Base-by-base conservation (phyloP, 441 rosid genomes). In the Aleurites moluccanus region DNA sequence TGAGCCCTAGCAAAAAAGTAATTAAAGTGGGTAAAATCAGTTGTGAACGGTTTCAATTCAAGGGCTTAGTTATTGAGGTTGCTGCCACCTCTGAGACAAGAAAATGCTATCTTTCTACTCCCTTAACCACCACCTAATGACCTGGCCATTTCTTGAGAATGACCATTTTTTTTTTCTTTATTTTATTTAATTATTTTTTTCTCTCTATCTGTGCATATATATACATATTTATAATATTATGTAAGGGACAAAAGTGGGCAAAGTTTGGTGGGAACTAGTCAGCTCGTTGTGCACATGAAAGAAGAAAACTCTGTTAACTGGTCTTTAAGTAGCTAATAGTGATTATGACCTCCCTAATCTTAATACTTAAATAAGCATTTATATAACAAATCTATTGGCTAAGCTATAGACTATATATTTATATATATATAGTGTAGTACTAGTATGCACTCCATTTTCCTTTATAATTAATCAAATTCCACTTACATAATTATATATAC, bases 181-280 rank as follows among this genome's bases (percentile, higher is more conserved):
- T 8, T 52, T 28, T 50, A 6, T 53, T 11, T 55, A 55, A n/a
- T 55, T 18, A 18, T 18, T 50, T 15, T 15, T 50, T 50, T 50
- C 50, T 45, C 15, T 25, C 2, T 56, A 14, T 10, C 7, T 64
- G 18, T 64, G 42, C 6, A 16, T 28, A 15, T 33, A 62, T 50
- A 50, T 16, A 50, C 3, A 27, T 49, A 25, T 67, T 9, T 14
- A 35, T n/a, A 56, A 38, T 38, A 38, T 38, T 38, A 38, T 5
- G 6, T 5, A 21, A 7, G 56, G 75, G 81, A 80, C 83, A 78
- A 65, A 80, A 66, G 74, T 77, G 77, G 83, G 85, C 63, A 69
- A 77, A 60, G 83, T 83, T 78, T 85, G 85, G 88, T 80, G 72
- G 80, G 84, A 79, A 84, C 77, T 76, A 78, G 89, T 86, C 81